A percentile compares a stretch with the other conserved stretches of the same genome.
phyloP scores from a whole-genome alignment of 176 grass and related monocot genomes.

The Aegilops umbellulata region DNA sequence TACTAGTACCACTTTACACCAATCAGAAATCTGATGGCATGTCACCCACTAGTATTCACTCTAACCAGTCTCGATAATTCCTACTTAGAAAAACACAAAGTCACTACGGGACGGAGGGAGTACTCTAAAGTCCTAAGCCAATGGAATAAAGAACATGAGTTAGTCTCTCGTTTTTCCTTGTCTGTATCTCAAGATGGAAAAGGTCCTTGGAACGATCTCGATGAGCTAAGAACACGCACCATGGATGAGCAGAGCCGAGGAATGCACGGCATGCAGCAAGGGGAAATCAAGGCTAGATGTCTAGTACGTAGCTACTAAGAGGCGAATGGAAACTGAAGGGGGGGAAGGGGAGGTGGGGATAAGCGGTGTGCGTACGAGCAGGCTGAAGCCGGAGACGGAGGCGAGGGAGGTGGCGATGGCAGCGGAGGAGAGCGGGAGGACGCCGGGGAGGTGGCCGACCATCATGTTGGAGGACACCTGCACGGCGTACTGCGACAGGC shows the following conservation, averaged over 20 bases:
- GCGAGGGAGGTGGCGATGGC: conserved; percentile 86
- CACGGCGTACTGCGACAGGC: conserved; percentile 45
- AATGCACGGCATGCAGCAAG: not conserved
- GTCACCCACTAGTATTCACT: not conserved
- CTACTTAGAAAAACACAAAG: not conserved
- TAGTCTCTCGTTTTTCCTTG: not conserved
- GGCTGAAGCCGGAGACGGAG: conserved; percentile 89
- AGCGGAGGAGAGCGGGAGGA: conserved; percentile 70
- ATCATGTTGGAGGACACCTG: conserved; percentile 92
- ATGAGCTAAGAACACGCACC: not conserved
- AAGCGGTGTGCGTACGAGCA: conserved; percentile 54
- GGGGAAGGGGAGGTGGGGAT: too few relatives aligned
- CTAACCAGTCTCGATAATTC: not conserved
- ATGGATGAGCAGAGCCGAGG: not conserved
- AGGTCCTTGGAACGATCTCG: not conserved
- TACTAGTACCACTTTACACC: not conserved
- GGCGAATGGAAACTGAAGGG: not conserved
- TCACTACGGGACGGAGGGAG: not conserved
- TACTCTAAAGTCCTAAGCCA: not conserved
- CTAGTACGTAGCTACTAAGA: too few relatives aligned
- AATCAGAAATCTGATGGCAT: not conserved
- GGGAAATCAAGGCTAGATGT: not conserved
- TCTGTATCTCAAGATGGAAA: not conserved
- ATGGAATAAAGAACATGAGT: not conserved
- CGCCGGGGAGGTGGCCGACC: conserved; percentile 82